phyloP scores from a whole-genome alignment of 768 basidiomycete genomes.

The Butyriboletus loyo region DNA sequence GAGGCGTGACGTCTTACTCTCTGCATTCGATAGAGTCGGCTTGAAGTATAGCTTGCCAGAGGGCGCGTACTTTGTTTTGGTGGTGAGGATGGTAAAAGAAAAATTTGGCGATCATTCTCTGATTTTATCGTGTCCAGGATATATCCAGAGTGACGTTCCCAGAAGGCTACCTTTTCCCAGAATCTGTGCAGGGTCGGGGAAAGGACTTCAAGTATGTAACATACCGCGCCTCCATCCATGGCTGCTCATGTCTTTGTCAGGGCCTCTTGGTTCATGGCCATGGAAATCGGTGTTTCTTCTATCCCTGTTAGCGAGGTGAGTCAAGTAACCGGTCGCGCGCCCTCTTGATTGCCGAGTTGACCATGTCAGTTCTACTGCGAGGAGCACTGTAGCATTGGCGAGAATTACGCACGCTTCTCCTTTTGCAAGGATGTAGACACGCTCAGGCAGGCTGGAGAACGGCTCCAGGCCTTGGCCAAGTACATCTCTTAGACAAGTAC shows the following conservation, averaged over 20 bases:
- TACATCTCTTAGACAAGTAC: slow-evolving; percentile 42
- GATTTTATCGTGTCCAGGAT: slow-evolving; percentile 46
- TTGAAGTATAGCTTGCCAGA: slow-evolving; percentile 85
- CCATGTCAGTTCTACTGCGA: slow-evolving; percentile 80
- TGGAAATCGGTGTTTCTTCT: slow-evolving; percentile 85
- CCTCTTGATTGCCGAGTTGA: slow-evolving; percentile 3
- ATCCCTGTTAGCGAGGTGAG: slow-evolving; percentile 94
- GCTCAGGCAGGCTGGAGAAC: slow-evolving; percentile 73
- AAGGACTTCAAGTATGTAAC: slow-evolving; percentile 74
- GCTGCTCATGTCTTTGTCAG: slow-evolving; percentile 37
- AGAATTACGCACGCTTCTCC: slow-evolving; percentile 83
- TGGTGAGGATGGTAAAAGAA: slow-evolving; percentile 46
- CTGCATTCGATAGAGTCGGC: slow-evolving; percentile 80
- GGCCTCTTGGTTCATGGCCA: slow-evolving; percentile 94
- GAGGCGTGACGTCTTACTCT: slow-evolving; percentile 68
- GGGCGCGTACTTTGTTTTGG: slow-evolving; percentile 87
- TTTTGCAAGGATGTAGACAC: slow-evolving; percentile 96
- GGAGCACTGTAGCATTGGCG: slow-evolving; percentile 82
- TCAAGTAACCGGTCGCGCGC: background rate
- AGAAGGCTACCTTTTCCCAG: slow-evolving; percentile 79
- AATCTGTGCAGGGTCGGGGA: slow-evolving; percentile 71
- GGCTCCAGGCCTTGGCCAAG: slow-evolving; percentile 71
- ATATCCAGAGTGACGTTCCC: slow-evolving; percentile 77
- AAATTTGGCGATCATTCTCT: background rate
- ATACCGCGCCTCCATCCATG: background rate